A percentile compares a stretch with the other conserved stretches of the same genome.
Evolutionary conservation across 2,329 filamentous ascomycete species (phyloP).

Genomic region (Plectosphaerella sp.): DNA sequence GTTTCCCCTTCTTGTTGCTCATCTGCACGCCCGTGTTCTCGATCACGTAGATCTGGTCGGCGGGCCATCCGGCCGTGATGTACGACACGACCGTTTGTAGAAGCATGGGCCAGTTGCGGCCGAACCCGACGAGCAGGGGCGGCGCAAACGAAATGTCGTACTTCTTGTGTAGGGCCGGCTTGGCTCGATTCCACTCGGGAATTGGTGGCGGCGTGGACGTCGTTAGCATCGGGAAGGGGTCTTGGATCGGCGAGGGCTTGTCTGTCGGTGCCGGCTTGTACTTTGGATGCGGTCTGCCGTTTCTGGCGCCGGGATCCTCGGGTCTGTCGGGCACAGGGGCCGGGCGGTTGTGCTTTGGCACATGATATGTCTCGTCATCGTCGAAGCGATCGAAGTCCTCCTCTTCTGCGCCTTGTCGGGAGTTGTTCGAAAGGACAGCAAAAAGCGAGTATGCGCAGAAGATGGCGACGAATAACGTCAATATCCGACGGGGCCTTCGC

Average conservation of each 20-base stretch:
- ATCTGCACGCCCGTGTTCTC: conserved; percentile 56
- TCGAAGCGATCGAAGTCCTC: background rate
- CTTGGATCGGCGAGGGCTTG: conserved; percentile 29
- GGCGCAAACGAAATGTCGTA: conserved; percentile 34
- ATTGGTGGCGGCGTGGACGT: conserved; percentile 32
- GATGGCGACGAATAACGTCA: background rate
- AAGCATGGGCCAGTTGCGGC: conserved; percentile 49
- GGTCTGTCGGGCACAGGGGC: background rate
- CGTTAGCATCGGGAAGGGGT: conserved; percentile 37
- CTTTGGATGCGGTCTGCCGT: background rate
- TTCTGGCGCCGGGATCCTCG: background rate
- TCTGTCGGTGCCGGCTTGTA: conserved; percentile 3
- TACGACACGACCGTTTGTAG: conserved; percentile 53
- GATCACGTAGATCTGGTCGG: conserved; percentile 50
- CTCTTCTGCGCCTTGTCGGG: too few species aligned
- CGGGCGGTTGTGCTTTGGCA: background rate
- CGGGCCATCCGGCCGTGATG: conserved; percentile 55
- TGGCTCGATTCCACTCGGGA: conserved; percentile 38
- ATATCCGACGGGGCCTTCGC: background rate
- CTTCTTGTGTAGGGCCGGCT: conserved; percentile 29
- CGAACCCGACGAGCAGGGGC: conserved; percentile 57
- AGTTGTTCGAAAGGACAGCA: too few species aligned
- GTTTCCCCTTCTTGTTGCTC: conserved; percentile 41
- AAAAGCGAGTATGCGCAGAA: background rate
- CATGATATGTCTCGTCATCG: background rate